Evolutionary conservation across 331 rosid species (phyloP).

Genomic region (Malus hybrid): DNA sequence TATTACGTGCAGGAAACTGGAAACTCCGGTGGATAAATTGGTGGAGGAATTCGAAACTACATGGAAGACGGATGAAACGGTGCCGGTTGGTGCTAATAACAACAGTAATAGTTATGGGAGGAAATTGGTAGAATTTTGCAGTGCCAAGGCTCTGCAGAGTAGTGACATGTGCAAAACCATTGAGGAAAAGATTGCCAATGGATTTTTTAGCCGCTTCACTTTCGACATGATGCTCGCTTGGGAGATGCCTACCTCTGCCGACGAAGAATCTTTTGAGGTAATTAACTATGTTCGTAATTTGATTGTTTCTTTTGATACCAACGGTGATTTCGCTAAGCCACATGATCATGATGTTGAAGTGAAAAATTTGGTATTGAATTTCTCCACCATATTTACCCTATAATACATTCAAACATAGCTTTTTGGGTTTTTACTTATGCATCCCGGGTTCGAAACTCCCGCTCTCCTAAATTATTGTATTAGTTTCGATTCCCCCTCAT

Average conservation of each 20-base stretch:
- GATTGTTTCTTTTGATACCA: too few species aligned
- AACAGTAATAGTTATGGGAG: conserved; percentile 20
- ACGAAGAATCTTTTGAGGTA: conserved; percentile 34
- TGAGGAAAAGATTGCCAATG: conserved; percentile 44
- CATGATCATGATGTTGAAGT: too few species aligned
- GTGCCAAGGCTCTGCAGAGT: conserved; percentile 41
- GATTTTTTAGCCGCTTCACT: conserved; percentile 57
- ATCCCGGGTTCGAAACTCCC: too few species aligned
- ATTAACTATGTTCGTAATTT: neutral
- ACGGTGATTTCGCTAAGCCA: too few species aligned
- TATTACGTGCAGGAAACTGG: conserved; percentile 31
- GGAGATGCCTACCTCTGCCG: conserved; percentile 60
- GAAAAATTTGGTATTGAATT: too few species aligned
- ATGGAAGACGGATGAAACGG: conserved; percentile 35
- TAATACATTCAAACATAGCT: too few species aligned
- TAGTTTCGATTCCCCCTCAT: too few species aligned
- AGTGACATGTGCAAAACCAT: conserved; percentile 25
- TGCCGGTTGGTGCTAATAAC: neutral
- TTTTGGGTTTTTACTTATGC: too few species aligned
- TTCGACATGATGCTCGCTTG: conserved; percentile 87
- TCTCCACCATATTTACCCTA: too few species aligned
- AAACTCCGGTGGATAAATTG: conserved; percentile 45
- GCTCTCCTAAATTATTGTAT: rapidly evolving
- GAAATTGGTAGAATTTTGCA: conserved; percentile 64
- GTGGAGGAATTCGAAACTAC: conserved; percentile 53